Evolutionary conservation across 2,329 filamentous ascomycete species (phyloP).

Genomic region (Aspergillus chevalieri): DNA sequence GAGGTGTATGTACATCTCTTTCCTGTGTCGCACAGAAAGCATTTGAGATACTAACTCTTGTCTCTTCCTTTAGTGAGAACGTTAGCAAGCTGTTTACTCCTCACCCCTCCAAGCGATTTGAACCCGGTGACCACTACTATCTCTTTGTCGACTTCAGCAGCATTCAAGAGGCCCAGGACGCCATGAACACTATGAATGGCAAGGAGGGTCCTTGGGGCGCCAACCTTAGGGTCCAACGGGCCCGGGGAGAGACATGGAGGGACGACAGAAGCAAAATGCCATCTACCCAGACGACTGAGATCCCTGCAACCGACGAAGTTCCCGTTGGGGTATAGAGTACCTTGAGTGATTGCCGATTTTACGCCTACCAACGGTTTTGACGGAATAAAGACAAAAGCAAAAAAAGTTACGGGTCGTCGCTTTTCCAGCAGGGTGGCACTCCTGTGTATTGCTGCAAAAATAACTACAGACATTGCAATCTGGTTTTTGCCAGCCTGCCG

Average conservation of each 20-base stretch:
- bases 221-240: slow-evolving; percentile 34
- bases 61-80: slow-evolving; percentile 28
- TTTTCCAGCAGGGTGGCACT: not conserved
- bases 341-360: not conserved
- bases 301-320: slow-evolving; percentile 3
- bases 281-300: slow-evolving; percentile 3
- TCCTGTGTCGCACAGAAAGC: not conserved
- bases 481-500: no score
- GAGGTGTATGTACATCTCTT: slow-evolving; percentile 29
- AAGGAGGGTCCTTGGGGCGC: slow-evolving; percentile 36
- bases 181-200: slow-evolving; percentile 42
- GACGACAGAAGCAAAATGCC: slow-evolving; percentile 22
- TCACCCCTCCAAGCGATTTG: slow-evolving; percentile 49
- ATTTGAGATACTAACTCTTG: not conserved
- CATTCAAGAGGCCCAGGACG: slow-evolving; percentile 48
- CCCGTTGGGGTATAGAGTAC: slow-evolving; percentile 4
- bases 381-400: not conserved
- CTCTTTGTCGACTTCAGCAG: slow-evolving; percentile 60
- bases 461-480: no score
- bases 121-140: slow-evolving; percentile 55
- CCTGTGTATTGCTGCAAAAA: not conserved
- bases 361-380: not conserved
- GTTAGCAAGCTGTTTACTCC: slow-evolving; percentile 53
- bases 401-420: not conserved
- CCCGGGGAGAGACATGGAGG: slow-evolving; percentile 31